Conservation (phyloP, 495 filamentous ascomycete genomes). For the Penicillium roqueforti region DNA sequence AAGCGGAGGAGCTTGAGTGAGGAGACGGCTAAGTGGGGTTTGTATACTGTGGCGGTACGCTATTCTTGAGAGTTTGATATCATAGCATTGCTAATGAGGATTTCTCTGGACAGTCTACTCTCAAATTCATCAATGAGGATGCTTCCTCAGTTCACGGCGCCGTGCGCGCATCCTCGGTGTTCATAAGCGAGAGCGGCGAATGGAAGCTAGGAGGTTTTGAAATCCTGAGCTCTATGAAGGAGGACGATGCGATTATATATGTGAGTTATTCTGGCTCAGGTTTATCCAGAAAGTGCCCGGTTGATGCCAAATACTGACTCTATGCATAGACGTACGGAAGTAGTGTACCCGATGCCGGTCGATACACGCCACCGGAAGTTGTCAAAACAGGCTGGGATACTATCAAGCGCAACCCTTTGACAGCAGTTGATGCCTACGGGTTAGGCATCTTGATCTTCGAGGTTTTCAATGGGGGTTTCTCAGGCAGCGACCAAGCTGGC, state of each 20-base stretch:
- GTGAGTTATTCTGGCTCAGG: conserved; percentile 44
- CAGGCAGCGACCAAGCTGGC: conserved; percentile 66
- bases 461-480: conserved; percentile 80
- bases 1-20: conserved; percentile 76
- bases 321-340: conserved; percentile 69
- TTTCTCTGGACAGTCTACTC: conserved; percentile 57
- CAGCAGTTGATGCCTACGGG: conserved; percentile 80
- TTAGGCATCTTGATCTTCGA: conserved; percentile 84
- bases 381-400: conserved; percentile 81
- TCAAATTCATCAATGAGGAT: conserved; percentile 95
- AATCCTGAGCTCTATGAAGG: conserved; percentile 88
- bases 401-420: conserved; percentile 75
- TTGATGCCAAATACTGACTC: conserved; percentile 10
- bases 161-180: conserved; percentile 79
- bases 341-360: conserved; percentile 73
- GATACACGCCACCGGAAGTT: conserved; percentile 83
- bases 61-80: neutral
- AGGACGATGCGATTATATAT: conserved; percentile 89
- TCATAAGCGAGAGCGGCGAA: conserved; percentile 89
- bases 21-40: conserved; percentile 94
- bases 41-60: conserved; percentile 75
- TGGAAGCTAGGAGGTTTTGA: conserved; percentile 97
- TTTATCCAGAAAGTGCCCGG: neutral
- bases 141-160: conserved; percentile 86
- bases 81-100: conserved; percentile 7